Evolutionary conservation across 1,139 yeast genomes (phyloP).

Genomic region (Magnusiomyces ingens): DNA sequence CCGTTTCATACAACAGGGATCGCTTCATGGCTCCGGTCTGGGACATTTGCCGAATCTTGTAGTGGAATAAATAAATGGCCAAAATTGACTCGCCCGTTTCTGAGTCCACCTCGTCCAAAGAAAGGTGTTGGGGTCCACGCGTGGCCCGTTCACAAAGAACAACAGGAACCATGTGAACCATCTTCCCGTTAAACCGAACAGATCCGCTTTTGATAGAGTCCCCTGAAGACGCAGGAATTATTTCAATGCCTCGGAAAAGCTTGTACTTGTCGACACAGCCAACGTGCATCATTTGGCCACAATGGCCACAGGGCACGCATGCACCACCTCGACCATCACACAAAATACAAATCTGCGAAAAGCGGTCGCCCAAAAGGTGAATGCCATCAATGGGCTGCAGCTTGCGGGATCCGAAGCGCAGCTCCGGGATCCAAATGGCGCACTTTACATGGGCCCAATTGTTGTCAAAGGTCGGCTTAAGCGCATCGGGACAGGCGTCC

Average conservation of each 20-base stretch:
- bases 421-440: conserved; percentile 47
- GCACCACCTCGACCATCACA: conserved; percentile 42
- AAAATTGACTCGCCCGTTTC: conserved; percentile 26
- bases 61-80: conserved; percentile 28
- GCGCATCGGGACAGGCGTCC: conserved; percentile 50
- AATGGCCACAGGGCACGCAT: conserved; percentile 39
- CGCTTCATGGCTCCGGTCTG: conserved; percentile 23
- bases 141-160: conserved; percentile 27
- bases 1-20: conserved; percentile 17
- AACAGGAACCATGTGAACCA: conserved; percentile 28
- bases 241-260: conserved; percentile 31
- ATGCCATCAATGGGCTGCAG: conserved; percentile 43
- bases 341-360: conserved; percentile 32
- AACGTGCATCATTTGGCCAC: conserved; percentile 45
- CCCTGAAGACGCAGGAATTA: conserved; percentile 20
- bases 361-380: conserved; percentile 23
- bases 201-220: conserved; percentile 27
- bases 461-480: conserved; percentile 64
- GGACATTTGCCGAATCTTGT: conserved; percentile 22
- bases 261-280: conserved; percentile 52
- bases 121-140: conserved; percentile 2
- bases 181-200: conserved; percentile 33
- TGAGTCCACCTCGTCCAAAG: conserved; percentile 21
- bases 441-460: conserved; percentile 82
- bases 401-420: conserved; percentile 36